phyloP scores from a whole-genome alignment of 257 asterid species.

The Scutellaria minor region DNA sequence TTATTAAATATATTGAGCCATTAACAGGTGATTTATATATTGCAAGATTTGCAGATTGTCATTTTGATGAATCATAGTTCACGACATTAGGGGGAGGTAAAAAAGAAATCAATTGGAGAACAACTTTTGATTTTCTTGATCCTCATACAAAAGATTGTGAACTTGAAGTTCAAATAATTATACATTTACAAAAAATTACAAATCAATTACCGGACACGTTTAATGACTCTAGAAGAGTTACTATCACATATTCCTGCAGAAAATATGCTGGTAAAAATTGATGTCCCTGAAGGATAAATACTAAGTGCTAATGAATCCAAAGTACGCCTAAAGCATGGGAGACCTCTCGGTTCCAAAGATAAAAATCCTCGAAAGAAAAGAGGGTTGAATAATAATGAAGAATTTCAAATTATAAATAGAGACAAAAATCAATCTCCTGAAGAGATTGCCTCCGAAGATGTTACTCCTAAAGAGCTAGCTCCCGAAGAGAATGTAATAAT shows the following conservation, averaged over 20 bases:
- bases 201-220: neutral
- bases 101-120: neutral
- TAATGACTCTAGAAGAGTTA: neutral
- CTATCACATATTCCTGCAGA: too few species aligned
- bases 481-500: too few species aligned
- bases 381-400: neutral
- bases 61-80: slow-evolving; percentile 8
- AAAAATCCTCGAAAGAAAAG: neutral
- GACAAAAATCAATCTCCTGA: too few species aligned
- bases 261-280: too few species aligned
- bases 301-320: neutral
- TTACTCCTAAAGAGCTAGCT: too few species aligned
- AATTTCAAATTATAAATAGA: neutral
- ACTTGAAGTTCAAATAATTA: neutral
- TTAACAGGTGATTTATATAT: too few species aligned
- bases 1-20: too few species aligned
- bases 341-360: too few species aligned
- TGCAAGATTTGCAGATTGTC: neutral
- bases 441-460: too few species aligned
- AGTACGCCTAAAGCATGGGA: neutral
- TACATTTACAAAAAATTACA: neutral
- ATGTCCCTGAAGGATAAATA: neutral
- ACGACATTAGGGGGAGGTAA: slow-evolving; percentile 1
- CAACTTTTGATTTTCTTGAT: neutral
- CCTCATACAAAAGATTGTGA: neutral